A percentile compares a stretch with the other conserved stretches of the same genome.
phyloP scores from a whole-genome alignment of 805 yeast genomes.

The Starmerella tilneyi region DNA sequence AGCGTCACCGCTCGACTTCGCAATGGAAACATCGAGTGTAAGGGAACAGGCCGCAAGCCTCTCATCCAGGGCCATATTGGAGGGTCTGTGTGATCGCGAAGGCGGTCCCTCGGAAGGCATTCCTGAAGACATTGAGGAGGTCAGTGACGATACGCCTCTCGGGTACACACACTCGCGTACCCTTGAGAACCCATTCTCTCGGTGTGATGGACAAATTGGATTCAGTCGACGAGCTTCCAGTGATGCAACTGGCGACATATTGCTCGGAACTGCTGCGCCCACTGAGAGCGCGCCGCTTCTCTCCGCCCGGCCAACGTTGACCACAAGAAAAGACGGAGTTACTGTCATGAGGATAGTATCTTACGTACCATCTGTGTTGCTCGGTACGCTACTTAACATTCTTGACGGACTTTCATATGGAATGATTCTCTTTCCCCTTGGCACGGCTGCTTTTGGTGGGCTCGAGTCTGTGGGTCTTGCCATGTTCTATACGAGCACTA shows the following conservation, averaged over 20 bases:
- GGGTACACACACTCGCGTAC: no score
- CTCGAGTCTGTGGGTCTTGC: slow-evolving; percentile 85
- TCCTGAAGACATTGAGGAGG: not conserved
- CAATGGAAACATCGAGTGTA: slow-evolving; percentile 18
- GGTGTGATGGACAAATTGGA: no score
- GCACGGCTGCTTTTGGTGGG: slow-evolving; percentile 62
- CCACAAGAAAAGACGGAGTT: not conserved
- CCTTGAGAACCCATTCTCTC: no score
- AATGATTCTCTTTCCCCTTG: slow-evolving; percentile 91
- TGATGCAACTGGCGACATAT: no score
- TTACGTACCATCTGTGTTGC: slow-evolving; percentile 67
- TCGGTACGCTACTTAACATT: slow-evolving; percentile 77
- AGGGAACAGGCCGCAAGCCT: slow-evolving; percentile 23
- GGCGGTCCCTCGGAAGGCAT: no score
- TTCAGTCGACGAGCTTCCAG: no score
- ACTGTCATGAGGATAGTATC: slow-evolving; percentile 1
- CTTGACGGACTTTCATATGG: slow-evolving; percentile 93
- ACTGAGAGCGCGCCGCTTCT: not conserved
- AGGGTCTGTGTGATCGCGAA: slow-evolving; percentile 12
- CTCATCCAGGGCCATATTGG: slow-evolving; percentile 21
- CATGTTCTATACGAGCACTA: slow-evolving; percentile 85
- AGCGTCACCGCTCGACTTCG: slow-evolving; percentile 13
- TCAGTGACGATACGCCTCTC: not conserved
- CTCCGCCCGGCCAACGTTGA: not conserved
- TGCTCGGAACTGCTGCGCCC: no score